Evolutionary conservation across 2,329 filamentous ascomycete genomes (phyloP).

Genomic region (Fusarium dlaminii): DNA sequence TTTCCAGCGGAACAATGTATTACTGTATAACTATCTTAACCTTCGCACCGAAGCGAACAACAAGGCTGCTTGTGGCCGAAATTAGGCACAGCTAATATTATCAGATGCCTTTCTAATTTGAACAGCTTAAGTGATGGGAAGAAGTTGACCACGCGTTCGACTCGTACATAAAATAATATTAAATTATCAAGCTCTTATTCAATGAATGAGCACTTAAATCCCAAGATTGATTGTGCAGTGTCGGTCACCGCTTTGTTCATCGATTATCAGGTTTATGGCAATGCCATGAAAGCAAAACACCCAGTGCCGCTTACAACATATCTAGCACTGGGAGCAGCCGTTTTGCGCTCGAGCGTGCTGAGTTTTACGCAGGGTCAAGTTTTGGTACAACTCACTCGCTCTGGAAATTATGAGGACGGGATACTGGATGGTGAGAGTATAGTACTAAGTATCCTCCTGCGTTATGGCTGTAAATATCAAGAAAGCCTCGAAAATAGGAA

Average conservation of each 20-base stretch:
- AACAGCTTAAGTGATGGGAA: neutral
- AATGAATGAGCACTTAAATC: neutral
- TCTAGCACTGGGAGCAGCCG: neutral
- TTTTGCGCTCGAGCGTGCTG: neutral
- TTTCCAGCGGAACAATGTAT: conserved; percentile 41
- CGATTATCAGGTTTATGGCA: neutral
- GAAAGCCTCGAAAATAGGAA: neutral
- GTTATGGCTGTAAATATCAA: neutral
- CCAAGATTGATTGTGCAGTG: neutral
- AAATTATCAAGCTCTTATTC: conserved; percentile 2
- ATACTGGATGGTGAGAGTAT: neutral
- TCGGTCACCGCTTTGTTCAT: conserved; percentile 15
- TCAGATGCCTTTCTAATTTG: neutral
- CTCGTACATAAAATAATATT: neutral
- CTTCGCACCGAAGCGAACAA: conserved; percentile 16
- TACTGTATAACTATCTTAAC: conserved; percentile 44
- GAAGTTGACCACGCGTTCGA: neutral
- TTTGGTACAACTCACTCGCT: neutral
- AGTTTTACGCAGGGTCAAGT: conserved; percentile 3
- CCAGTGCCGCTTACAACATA: neutral
- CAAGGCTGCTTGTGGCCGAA: conserved; percentile 11
- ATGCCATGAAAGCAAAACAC: neutral
- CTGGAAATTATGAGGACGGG: neutral
- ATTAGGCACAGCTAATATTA: conserved; percentile 12
- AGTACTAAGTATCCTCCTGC: neutral